Base-by-base conservation (phyloP, 805 yeast species). In the Ogataea kodamae region DNA sequence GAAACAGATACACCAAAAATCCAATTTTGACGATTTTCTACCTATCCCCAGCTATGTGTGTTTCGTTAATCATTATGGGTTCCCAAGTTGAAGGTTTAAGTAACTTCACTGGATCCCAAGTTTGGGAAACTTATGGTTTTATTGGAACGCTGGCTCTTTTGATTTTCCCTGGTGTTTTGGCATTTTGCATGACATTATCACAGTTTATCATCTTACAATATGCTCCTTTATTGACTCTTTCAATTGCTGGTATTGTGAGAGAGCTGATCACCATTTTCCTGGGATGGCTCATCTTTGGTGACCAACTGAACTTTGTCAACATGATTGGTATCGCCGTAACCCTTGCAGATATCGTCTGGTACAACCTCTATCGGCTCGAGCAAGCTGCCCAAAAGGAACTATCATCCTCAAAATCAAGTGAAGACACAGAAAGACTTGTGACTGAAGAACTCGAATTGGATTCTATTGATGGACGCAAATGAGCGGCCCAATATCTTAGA, bases 191-290 rank as follows among this genome's bases (percentile, higher is more conserved):
- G 87, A 88, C 95, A 0, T 59, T 85, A 7, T 77, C 83, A 49
- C 96, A 88, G 55, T 87, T 84, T 59, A 76, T 81, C 40, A 74
- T 89, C 8, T 67, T 89, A 27, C 78, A 81, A 35, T 74, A 78
- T 21, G 81, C 95, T 0, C 84, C 83, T 37, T 89, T 89, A 6
- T 68, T 86, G 26, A 86, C 97, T 1, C 61, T 89, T 17, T 79
- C 90, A 5, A 75, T 89, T 23, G 92, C 90, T 0, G 97, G 97
- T 5, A 82, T 89, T n/a, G 81, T 87, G 51, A 88, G 90, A 55
- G 97, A 89, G 57, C 66, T 89, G 4, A 65, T 87, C 33, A 89
- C 97, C 0, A 85, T 89, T 22, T 44, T 70, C 24, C 68, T 79
- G 3, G 64, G 78, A 9, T 74, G 88, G 28, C 43, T 83, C 6